A percentile compares a stretch with the other conserved stretches of the same genome.
These are phyloP conservation scores for Salix brachista DNA, from an alignment of 345 rosid genomes.

Conservation along the genomic window DNA sequence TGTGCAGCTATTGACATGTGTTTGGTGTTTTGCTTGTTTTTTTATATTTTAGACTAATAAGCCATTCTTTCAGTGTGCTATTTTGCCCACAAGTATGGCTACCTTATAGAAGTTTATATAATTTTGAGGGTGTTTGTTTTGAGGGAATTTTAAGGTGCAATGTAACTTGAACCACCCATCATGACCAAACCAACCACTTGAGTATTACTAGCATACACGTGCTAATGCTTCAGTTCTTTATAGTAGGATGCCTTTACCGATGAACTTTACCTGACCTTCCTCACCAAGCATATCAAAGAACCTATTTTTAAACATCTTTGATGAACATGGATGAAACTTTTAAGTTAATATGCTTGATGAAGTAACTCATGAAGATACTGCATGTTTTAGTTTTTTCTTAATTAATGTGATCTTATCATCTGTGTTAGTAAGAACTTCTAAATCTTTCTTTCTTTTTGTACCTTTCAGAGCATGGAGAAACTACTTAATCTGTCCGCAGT, in stretches of 20 bases:
- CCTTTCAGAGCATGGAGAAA: conserved; percentile 45
- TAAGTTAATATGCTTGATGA: neutral
- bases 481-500: conserved; percentile 33
- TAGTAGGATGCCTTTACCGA: neutral
- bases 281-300: neutral
- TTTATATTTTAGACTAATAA: neutral
- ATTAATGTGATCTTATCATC: neutral
- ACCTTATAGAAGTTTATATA: neutral
- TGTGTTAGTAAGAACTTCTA: neutral
- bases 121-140: neutral
- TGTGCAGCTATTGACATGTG: neutral
- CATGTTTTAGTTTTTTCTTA: neutral
- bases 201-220: neutral
- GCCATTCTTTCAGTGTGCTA: neutral
- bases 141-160: neutral
- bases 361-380: neutral
- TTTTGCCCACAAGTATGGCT: neutral
- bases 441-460: neutral
- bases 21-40: neutral
- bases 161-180: neutral
- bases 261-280: neutral
- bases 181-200: neutral
- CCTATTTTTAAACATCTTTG: conserved; percentile 5
- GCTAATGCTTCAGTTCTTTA: neutral
- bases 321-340: neutral